Conservation (phyloP, 345 rosid genomes). For the Populus ilicifolia region DNA sequence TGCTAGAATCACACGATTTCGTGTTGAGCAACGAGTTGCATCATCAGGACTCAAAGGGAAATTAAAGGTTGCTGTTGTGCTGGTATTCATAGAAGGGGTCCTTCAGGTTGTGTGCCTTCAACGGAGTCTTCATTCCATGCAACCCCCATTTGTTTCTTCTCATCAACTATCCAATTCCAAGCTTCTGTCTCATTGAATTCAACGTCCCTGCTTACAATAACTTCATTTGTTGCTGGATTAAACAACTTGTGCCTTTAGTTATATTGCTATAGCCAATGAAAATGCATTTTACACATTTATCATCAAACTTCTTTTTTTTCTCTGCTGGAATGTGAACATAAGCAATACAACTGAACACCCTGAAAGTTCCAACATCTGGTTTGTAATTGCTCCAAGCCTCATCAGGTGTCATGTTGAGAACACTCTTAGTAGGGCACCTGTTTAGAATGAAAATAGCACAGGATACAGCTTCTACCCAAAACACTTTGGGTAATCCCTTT, state of each 20-base stretch:
- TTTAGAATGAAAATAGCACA: background rate
- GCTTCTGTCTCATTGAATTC: background rate
- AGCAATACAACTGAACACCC: no score
- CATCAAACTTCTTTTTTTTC: background rate
- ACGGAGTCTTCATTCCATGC: background rate
- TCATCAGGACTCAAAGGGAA: background rate
- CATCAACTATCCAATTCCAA: background rate
- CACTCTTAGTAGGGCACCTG: no score
- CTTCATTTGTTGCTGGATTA: no score
- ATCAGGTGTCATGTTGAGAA: background rate
- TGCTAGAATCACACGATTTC: background rate
- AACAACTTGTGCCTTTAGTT: background rate
- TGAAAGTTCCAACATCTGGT: no score
- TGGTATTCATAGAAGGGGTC: background rate
- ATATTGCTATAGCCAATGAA: background rate
- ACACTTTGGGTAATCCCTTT: background rate
- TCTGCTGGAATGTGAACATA: background rate
- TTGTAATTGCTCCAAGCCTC: background rate
- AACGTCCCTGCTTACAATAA: no score
- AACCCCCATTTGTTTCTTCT: background rate
- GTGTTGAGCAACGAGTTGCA: background rate
- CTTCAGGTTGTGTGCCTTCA: background rate
- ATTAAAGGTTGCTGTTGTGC: background rate
- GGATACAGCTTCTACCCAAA: background rate
- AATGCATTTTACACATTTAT: background rate